Conservation (phyloP, 2,329 filamentous ascomycete species). For the Phaeosphaeria sp. region DNA sequence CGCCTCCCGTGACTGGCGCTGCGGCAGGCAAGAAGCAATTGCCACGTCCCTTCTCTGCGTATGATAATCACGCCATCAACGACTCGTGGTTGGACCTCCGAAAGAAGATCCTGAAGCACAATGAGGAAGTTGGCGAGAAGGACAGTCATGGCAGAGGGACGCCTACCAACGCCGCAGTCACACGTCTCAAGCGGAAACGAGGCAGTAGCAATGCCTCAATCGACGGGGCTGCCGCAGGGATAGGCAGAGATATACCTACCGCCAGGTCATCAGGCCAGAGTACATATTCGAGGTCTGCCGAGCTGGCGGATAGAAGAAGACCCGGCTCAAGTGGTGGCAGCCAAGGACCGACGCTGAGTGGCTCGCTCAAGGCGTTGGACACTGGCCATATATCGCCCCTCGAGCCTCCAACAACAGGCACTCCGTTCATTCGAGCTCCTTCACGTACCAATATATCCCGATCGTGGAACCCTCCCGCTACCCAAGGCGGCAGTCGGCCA, state of each 20-base stretch:
- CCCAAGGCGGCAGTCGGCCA: conserved; percentile 41
- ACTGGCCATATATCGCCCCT: conserved; percentile 36
- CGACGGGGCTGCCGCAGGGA: conserved; percentile 22
- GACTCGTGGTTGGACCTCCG: conserved; percentile 73
- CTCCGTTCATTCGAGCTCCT: conserved; percentile 59
- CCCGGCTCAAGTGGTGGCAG: conserved; percentile 34
- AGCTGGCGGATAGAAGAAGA: conserved; percentile 28
- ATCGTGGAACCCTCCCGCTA: conserved; percentile 27
- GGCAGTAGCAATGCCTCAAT: conserved; percentile 35
- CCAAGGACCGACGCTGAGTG: conserved; percentile 26
- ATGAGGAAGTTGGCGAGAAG: conserved; percentile 48
- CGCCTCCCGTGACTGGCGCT: conserved; percentile 56
- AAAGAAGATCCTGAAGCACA: conserved; percentile 55
- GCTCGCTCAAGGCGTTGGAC: conserved; percentile 41
- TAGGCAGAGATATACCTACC: conserved; percentile 38
- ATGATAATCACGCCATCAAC: conserved; percentile 81
- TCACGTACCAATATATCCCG: conserved; percentile 47
- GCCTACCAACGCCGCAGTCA: conserved; percentile 41
- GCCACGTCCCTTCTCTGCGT: conserved; percentile 77
- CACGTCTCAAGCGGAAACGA: conserved; percentile 43
- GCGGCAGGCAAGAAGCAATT: conserved; percentile 61
- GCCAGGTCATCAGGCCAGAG: conserved; percentile 26
- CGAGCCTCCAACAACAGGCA: conserved; percentile 53
- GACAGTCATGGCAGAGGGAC: conserved; percentile 24
- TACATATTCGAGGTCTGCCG: conserved; percentile 38